phyloP scores from a whole-genome alignment of 106 monocot species.

The Platanthera guangdongensis region DNA sequence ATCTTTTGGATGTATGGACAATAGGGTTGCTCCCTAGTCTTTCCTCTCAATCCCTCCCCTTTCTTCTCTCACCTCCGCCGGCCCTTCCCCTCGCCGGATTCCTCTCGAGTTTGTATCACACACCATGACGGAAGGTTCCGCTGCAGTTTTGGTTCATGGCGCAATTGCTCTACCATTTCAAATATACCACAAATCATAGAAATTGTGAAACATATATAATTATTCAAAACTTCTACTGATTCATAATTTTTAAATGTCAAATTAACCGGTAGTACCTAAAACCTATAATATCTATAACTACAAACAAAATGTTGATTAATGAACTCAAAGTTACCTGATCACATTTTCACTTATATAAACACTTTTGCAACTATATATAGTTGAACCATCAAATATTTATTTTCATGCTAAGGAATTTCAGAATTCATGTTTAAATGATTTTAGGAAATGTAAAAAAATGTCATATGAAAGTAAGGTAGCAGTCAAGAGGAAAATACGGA shows the following conservation, averaged over 20 bases:
- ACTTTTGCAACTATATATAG: background rate
- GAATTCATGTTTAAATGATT: background rate
- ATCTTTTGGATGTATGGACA: too few relatives aligned
- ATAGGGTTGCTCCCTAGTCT: too few relatives aligned
- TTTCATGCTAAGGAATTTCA: background rate
- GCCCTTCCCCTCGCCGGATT: too few relatives aligned
- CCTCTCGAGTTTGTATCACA: background rate
- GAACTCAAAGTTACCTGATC: background rate
- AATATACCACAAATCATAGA: background rate
- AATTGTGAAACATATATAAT: background rate
- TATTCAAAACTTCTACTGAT: background rate
- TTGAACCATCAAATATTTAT: background rate
- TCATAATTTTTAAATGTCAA: background rate
- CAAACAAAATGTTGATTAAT: background rate
- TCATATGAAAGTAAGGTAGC: background rate
- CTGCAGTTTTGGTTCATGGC: too few relatives aligned
- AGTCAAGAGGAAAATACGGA: background rate
- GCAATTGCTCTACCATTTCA: background rate
- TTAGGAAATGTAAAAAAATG: background rate
- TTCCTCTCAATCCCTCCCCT: too few relatives aligned
- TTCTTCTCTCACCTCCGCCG: too few relatives aligned
- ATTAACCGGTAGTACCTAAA: background rate
- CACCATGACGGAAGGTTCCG: background rate
- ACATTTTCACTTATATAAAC: background rate
- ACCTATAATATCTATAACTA: background rate